These are phyloP conservation scores for Neurospora sp. DNA, from an alignment of 2,329 filamentous ascomycete species.

Conservation along the genomic window DNA sequence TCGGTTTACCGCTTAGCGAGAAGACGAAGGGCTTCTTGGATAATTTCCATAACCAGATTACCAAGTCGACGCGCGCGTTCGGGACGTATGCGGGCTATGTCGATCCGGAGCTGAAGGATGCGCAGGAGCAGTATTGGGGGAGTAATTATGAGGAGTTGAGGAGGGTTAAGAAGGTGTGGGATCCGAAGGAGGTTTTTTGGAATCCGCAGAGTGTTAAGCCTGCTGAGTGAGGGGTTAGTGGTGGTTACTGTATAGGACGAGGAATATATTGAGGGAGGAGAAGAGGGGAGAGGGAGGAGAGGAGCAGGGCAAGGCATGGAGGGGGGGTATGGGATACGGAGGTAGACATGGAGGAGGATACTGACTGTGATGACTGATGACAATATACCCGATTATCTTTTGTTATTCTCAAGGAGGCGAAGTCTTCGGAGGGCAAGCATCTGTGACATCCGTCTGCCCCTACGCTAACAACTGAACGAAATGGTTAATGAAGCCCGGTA, in stretches of 20 bases:
- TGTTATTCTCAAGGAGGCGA: not conserved
- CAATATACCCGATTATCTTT: not conserved
- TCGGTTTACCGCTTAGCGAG: conserved; percentile 38
- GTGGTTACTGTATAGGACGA: too few relatives aligned
- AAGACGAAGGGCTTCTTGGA: conserved; percentile 40
- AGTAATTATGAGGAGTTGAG: conserved; percentile 37
- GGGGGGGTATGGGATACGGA: too few relatives aligned
- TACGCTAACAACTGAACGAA: not conserved
- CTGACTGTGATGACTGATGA: not conserved
- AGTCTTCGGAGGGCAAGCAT: not conserved
- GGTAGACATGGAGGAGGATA: not conserved
- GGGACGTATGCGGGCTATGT: conserved; percentile 56
- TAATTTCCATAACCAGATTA: conserved; percentile 34
- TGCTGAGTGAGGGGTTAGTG: conserved; percentile 2
- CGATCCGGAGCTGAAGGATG: conserved; percentile 36
- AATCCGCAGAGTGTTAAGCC: conserved; percentile 47
- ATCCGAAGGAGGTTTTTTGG: conserved; percentile 44
- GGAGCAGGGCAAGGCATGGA: not conserved
- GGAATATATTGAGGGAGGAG: too few relatives aligned
- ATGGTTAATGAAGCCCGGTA: not conserved
- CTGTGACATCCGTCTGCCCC: not conserved
- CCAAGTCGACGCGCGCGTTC: conserved; percentile 29
- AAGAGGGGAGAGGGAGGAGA: not conserved
- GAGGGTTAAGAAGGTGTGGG: conserved; percentile 40
- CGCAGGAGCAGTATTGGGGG: conserved; percentile 46